Base-by-base conservation (phyloP, 1,284 basidiomycete genomes). In the Naganishia sp. region DNA sequence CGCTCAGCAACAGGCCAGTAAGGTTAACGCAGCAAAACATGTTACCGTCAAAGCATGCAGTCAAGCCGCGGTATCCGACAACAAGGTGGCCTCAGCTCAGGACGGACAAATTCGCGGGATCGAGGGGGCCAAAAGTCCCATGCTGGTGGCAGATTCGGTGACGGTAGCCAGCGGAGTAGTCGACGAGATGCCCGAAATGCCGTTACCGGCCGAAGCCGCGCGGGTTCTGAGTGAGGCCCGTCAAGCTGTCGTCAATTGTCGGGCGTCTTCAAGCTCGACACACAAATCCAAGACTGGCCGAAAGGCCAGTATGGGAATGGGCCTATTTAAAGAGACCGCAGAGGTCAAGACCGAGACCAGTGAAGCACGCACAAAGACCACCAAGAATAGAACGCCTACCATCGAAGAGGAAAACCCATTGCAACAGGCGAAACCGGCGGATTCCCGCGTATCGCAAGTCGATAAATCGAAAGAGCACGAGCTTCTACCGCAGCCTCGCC, bases 241-340 rank as follows among this genome's bases (percentile, higher is more conserved):
- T 65, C 61, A 45, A 42, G 51, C 61, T 18, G 61, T 63, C 17
- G 51, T 32, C 31, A 54, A 35, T 62, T 53, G 25, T 39, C 51
- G 51, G 10, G 31, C 35, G 31, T n/a, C 5, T 39, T 39, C 43
- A 47, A 57, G 21, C 25, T 15, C 41, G 18, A 31, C 13, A 15
- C 23, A 41, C 45, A 63, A 65, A 42, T 71, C 71, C 21, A 80
- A 80, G 67, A 74, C 75, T 31, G 79, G 77, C 7, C 69, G 79
- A 46, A 81, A 81, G 69, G 79, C 76, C 47, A 77, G 76, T 68
- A 75, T 81, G 49, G 79, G 79, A 2, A 77, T 81, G 76, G 79
- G 79, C n/a, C 62, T 81, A 54, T 81, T 81, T 72, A 77, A 75
- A 65, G 79, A 80, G 43, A 66, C 67, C 1, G 54, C 71, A 72